Conservation (phyloP, 2,329 filamentous ascomycete genomes). For the Taxawa tesnikishii region DNA sequence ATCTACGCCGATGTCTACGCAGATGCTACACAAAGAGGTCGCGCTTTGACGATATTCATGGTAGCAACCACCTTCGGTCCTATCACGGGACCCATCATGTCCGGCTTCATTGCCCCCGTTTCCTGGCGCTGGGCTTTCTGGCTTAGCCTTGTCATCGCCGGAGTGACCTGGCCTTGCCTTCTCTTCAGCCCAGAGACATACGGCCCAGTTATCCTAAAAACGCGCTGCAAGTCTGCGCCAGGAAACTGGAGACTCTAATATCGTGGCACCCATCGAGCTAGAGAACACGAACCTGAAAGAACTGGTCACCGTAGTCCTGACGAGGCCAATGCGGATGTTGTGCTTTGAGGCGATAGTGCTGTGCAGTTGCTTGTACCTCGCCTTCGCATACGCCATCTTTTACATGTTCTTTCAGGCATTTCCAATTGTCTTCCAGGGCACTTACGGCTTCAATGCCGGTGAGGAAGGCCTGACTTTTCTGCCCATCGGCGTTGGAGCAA, state of each 20-base stretch:
- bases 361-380: slow-evolving; percentile 57
- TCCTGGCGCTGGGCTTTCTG: slow-evolving; percentile 62
- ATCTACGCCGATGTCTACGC: slow-evolving; percentile 56
- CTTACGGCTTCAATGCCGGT: slow-evolving; percentile 53
- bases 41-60: slow-evolving; percentile 53
- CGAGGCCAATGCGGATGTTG: slow-evolving; percentile 63
- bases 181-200: slow-evolving; percentile 46
- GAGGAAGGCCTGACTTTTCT: slow-evolving; percentile 57
- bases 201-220: slow-evolving; percentile 27
- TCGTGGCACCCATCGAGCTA: slow-evolving; percentile 51
- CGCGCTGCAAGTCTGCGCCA: slow-evolving; percentile 48
- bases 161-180: slow-evolving; percentile 45
- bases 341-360: slow-evolving; percentile 60
- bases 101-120: slow-evolving; percentile 48
- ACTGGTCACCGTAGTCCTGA: slow-evolving; percentile 56
- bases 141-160: slow-evolving; percentile 58
- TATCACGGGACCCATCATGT: slow-evolving; percentile 52
- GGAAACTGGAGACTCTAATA: slow-evolving; percentile 37
- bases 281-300: slow-evolving; percentile 46
- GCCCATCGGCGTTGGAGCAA: slow-evolving; percentile 52
- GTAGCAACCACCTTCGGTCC: slow-evolving; percentile 54
- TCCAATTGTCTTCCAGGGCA: slow-evolving; percentile 49
- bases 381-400: slow-evolving; percentile 49
- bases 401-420: slow-evolving; percentile 71
- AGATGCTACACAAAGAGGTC: slow-evolving; percentile 42